A percentile compares a stretch with the other conserved stretches of the same genome.
Conservation (phyloP, 2,329 filamentous ascomycete genomes). For the Colletotrichum sp. region DNA sequence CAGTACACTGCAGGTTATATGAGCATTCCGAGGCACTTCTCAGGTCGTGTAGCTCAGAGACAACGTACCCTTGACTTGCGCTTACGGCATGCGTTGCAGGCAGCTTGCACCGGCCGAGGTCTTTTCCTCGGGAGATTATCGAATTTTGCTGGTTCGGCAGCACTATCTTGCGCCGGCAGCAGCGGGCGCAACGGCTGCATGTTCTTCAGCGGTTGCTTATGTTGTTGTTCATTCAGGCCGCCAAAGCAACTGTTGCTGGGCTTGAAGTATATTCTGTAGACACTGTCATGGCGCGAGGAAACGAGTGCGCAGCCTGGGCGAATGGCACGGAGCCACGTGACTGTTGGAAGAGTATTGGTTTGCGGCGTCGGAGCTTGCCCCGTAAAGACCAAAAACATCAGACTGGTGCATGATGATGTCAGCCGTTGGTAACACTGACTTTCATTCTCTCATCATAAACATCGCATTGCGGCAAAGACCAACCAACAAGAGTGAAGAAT, state of each 20-base stretch:
- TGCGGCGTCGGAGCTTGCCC: background rate
- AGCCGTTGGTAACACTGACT: background rate
- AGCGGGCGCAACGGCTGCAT: background rate
- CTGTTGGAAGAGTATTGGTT: background rate
- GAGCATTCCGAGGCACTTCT: accelerated
- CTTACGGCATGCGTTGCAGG: background rate
- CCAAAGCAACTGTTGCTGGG: background rate
- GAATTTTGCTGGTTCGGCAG: accelerated
- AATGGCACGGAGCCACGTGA: background rate
- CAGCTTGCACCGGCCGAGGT: background rate
- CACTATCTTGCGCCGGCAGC: background rate
- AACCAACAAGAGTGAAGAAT: background rate
- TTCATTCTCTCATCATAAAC: background rate
- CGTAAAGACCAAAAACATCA: background rate
- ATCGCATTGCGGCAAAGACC: background rate
- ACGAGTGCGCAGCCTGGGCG: background rate
- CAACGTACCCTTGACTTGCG: background rate
- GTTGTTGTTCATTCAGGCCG: background rate
- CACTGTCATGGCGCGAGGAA: background rate
- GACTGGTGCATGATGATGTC: background rate
- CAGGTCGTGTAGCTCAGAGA: background rate
- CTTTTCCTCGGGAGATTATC: background rate
- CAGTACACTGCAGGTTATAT: background rate
- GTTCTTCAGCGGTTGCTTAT: accelerated
- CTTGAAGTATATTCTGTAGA: background rate